These are phyloP conservation scores for Begonia masoniana DNA, from an alignment of 306 rosid species.

Conservation along the genomic window DNA sequence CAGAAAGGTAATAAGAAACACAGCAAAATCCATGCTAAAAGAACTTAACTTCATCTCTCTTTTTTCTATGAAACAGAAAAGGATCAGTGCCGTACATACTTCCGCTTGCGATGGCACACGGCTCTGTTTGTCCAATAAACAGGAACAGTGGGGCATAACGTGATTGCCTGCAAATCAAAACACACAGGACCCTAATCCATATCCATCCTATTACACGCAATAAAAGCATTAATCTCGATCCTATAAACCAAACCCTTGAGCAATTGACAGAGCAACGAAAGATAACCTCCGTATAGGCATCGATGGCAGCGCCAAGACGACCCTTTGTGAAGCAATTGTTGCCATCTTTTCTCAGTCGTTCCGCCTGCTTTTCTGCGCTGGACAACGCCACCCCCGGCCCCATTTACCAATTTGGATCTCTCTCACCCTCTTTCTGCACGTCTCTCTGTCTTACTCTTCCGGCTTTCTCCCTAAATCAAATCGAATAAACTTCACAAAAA, in stretches of 20 bases:
- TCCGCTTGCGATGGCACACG: conserved; percentile 77
- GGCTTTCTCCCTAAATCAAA: too few relatives aligned
- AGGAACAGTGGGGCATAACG: conserved; percentile 73
- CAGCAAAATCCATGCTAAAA: not conserved
- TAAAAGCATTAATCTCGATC: not conserved
- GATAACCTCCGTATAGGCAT: conserved; percentile 80
- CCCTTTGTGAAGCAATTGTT: conserved; percentile 66
- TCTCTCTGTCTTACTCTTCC: too few relatives aligned
- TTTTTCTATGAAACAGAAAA: not conserved
- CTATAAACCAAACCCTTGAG: not conserved
- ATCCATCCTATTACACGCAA: not conserved
- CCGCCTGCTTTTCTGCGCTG: conserved; percentile 42
- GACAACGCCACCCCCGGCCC: conserved; percentile 26
- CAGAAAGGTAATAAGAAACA: conserved; percentile 1
- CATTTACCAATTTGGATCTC: conserved; percentile 18
- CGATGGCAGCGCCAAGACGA: conserved; percentile 82
- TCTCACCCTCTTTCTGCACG: too few relatives aligned
- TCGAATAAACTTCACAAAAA: too few relatives aligned
- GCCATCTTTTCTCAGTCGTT: conserved; percentile 52
- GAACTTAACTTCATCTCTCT: conserved; percentile 2
- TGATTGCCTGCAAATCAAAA: conserved; percentile 35
- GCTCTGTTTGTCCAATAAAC: conserved; percentile 88
- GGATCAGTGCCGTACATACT: conserved; percentile 39
- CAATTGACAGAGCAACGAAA: not conserved
- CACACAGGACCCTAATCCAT: conserved; percentile 1